A percentile compares a stretch with the other conserved stretches of the same genome.
phyloP scores from a whole-genome alignment of 2,329 filamentous ascomycete genomes.

The Penicillium hordei region DNA sequence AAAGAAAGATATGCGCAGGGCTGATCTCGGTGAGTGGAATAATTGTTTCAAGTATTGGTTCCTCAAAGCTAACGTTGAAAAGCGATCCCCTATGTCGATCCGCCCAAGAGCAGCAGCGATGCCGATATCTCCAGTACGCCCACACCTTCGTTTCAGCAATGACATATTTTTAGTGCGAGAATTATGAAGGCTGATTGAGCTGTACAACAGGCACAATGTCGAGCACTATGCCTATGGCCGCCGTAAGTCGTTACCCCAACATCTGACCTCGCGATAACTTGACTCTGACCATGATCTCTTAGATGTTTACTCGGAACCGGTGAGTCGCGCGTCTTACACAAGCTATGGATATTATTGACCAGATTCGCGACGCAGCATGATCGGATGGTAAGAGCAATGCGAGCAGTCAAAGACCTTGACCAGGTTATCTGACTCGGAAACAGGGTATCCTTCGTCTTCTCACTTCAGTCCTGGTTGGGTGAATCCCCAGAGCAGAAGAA shows the following conservation, averaged over 20 bases:
- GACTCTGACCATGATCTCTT: constrained; percentile 21
- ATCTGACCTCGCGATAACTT: constrained; percentile 11
- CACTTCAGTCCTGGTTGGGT: constrained; percentile 50
- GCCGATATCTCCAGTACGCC: constrained; percentile 70
- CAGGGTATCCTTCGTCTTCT: constrained; percentile 50
- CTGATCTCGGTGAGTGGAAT: constrained; percentile 64
- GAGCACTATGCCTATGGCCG: constrained; percentile 90
- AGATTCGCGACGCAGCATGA: constrained; percentile 49
- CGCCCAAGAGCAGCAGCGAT: constrained; percentile 62
- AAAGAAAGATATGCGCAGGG: constrained; percentile 73
- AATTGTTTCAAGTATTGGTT: background rate
- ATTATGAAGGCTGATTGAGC: constrained; percentile 16
- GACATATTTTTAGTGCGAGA: background rate
- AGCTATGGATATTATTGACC: constrained; percentile 7
- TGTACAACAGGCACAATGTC: constrained; percentile 55
- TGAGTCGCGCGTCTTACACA: constrained; percentile 44
- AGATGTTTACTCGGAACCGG: constrained; percentile 90
- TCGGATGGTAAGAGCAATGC: constrained; percentile 57
- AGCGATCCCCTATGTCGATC: constrained; percentile 89
- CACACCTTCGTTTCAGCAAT: constrained; percentile 29
- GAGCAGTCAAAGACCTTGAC: background rate
- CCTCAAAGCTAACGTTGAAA: constrained; percentile 2
- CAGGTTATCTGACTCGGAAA: constrained; percentile 18
- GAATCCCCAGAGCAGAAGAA: constrained; percentile 55
- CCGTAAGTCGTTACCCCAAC: constrained; percentile 52